Conservation (phyloP, 345 rosid genomes). For the Boechera retrofracta region DNA sequence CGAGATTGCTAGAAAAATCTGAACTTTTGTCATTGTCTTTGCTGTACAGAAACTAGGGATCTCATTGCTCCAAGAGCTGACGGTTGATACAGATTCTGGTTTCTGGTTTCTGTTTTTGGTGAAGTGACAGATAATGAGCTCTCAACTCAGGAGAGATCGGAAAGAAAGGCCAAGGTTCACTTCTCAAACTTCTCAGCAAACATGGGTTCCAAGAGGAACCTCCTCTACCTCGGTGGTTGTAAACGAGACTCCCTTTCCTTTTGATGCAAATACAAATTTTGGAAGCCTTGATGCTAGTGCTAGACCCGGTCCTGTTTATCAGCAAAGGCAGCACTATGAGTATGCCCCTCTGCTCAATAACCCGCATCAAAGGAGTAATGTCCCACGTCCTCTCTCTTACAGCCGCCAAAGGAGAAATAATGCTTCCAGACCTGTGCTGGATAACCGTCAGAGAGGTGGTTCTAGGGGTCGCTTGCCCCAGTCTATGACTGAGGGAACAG, state of each 20-base stretch:
- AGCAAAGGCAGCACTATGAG: slow-evolving; percentile 14
- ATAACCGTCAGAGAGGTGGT: slow-evolving; percentile 43
- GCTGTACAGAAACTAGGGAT: slow-evolving; percentile 1
- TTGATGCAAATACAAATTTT: slow-evolving; percentile 18
- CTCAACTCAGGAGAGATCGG: slow-evolving; percentile 54
- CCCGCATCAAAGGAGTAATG: slow-evolving; percentile 3
- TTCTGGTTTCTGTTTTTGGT: slow-evolving; percentile 5
- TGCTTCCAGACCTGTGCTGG: slow-evolving; percentile 32
- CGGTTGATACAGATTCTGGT: not conserved
- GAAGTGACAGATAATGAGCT: slow-evolving; percentile 57
- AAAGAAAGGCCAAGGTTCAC: slow-evolving; percentile 55
- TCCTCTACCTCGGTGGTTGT: slow-evolving; percentile 43
- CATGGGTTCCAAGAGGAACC: slow-evolving; percentile 72
- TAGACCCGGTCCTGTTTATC: slow-evolving; percentile 12
- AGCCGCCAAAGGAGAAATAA: slow-evolving; percentile 45
- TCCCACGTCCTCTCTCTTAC: slow-evolving; percentile 26
- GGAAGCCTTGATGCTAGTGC: slow-evolving; percentile 28
- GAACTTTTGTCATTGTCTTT: not conserved
- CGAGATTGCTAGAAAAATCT: not conserved
- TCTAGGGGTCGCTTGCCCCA: slow-evolving; percentile 39
- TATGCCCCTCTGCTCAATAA: not conserved
- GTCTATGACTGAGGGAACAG: slow-evolving; percentile 45
- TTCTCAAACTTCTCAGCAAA: slow-evolving; percentile 51
- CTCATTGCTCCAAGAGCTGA: not conserved
- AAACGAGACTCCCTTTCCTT: slow-evolving; percentile 7